These are phyloP conservation scores for Tausonia pullulans DNA, from an alignment of 1,284 basidiomycete genomes.

Conservation along the genomic window DNA sequence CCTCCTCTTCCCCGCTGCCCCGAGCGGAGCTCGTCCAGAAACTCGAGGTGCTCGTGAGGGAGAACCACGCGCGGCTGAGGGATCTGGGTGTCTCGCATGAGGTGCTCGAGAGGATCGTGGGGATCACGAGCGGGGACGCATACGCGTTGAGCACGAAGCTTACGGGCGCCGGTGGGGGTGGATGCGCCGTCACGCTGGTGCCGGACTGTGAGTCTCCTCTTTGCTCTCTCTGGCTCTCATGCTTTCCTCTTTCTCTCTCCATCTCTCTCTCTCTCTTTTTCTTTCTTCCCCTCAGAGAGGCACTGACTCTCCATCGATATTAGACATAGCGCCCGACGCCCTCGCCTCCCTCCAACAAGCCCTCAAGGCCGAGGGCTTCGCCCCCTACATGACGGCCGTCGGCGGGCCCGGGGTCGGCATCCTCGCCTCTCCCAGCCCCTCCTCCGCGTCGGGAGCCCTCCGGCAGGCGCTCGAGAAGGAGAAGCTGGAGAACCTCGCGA, in stretches of 20 bases:
- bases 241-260: constrained; percentile 7
- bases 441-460: not conserved
- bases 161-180: constrained; percentile 97
- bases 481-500: constrained; percentile 25
- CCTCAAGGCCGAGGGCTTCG: constrained; percentile 57
- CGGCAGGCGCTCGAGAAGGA: constrained; percentile 43
- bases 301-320: not conserved
- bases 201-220: constrained; percentile 56
- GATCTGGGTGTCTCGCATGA: constrained; percentile 90
- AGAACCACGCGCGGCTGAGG: constrained; percentile 80
- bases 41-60: constrained; percentile 58
- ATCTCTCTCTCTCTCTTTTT: constrained; percentile 6
- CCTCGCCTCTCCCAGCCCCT: constrained; percentile 37
- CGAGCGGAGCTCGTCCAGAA: not conserved
- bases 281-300: not conserved
- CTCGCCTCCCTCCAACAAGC: constrained; percentile 49
- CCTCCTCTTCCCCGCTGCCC: not conserved
- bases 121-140: constrained; percentile 48
- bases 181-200: constrained; percentile 89
- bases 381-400: constrained; percentile 80
- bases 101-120: constrained; percentile 68
- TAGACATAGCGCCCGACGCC: constrained; percentile 52
- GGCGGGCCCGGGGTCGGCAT: constrained; percentile 88
- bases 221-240: not conserved
- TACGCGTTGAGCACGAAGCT: constrained; percentile 83